phyloP scores from a whole-genome alignment of 192 early-diverging fungal genomes.

The Piromyces sp. region DNA sequence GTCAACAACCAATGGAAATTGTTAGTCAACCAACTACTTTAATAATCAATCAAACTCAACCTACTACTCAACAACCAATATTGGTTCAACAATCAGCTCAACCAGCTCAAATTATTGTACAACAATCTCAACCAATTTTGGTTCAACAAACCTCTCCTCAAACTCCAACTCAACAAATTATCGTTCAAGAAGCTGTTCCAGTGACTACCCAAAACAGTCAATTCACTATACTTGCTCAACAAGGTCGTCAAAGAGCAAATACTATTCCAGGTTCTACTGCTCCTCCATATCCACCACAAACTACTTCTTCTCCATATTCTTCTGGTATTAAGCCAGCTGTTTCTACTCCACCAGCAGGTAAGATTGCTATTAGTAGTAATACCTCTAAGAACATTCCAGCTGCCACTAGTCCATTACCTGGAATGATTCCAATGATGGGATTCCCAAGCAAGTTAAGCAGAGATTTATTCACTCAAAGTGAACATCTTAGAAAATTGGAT shows the following conservation, averaged over 20 bases:
- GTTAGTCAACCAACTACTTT: neutral
- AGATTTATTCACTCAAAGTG: neutral
- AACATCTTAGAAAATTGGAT: constrained; percentile 19
- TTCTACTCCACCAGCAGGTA: neutral
- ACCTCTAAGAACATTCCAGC: neutral
- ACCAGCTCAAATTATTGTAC: neutral
- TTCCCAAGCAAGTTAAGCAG: neutral
- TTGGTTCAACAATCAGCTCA: neutral
- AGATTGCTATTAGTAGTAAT: neutral
- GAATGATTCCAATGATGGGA: neutral
- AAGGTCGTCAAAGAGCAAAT: neutral
- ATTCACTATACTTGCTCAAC: neutral
- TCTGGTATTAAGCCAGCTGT: neutral
- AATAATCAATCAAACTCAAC: neutral
- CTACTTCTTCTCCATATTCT: neutral
- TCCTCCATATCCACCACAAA: neutral
- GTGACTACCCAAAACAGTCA: neutral
- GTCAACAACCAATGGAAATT: neutral
- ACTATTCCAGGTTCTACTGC: neutral
- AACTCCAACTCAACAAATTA: neutral
- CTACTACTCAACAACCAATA: too few species aligned
- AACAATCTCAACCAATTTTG: neutral
- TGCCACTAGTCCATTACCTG: neutral
- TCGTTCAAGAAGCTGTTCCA: neutral
- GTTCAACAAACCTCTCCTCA: neutral